Evolutionary conservation across 1,139 yeast genomes (phyloP).

Genomic region (Geotrichum restrictum): DNA sequence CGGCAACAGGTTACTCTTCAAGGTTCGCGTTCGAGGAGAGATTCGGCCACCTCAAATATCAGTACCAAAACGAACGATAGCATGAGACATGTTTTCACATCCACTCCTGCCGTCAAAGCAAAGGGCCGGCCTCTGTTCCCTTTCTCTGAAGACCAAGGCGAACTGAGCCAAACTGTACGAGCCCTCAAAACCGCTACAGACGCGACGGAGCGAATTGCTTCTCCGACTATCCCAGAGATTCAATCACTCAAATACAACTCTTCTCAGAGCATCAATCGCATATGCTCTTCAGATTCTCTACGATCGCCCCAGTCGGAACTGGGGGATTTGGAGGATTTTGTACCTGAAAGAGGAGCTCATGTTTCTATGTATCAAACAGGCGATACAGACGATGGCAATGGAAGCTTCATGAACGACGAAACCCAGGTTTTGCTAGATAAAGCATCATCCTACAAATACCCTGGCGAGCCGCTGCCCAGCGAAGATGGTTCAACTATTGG

Average conservation of each 20-base stretch:
- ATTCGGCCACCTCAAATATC: neutral
- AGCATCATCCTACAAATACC: constrained; percentile 2
- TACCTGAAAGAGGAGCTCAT: constrained; percentile 4
- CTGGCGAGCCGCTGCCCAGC: neutral
- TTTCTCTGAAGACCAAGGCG: neutral
- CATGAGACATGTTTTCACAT: neutral
- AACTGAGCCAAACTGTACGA: neutral
- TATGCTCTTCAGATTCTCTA: constrained; percentile 7
- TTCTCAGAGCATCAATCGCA: neutral
- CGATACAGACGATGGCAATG: neutral
- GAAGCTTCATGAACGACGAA: constrained; percentile 5
- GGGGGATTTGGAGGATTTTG: constrained; percentile 14
- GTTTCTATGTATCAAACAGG: neutral
- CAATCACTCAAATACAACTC: too few relatives aligned
- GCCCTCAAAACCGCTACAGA: constrained; percentile 4
- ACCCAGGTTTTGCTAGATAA: constrained; percentile 4
- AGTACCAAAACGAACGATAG: neutral
- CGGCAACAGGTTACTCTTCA: neutral
- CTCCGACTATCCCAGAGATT: neutral
- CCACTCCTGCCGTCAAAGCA: constrained; percentile 2
- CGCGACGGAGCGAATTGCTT: constrained; percentile 10
- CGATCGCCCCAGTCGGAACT: constrained; percentile 12
- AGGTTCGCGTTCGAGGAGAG: neutral
- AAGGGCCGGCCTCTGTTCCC: neutral
- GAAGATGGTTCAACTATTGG: constrained; percentile 11